Conservation (phyloP, 768 basidiomycete species). For the Tulasnella sp. region DNA sequence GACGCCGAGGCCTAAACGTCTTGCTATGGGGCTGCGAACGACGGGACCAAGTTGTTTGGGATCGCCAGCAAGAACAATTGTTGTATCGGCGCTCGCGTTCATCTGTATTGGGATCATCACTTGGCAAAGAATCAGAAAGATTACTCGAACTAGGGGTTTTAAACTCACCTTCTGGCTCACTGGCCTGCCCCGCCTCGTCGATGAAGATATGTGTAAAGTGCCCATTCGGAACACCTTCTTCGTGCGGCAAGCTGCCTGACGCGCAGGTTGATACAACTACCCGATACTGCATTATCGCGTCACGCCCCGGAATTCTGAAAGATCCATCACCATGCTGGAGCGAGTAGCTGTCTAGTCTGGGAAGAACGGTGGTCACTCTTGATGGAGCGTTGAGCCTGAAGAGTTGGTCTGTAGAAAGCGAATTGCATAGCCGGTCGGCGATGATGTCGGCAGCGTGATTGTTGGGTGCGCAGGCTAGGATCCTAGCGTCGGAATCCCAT, state of each 20-base stretch:
- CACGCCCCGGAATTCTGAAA: conserved; percentile 45
- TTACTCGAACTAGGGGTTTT: conserved; percentile 44
- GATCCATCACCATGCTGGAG: not conserved
- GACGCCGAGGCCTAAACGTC: conserved; percentile 57
- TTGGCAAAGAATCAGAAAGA: conserved; percentile 71
- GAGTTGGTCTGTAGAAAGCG: conserved; percentile 7
- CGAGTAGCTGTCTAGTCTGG: conserved; percentile 1
- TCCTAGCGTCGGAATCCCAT: not conserved
- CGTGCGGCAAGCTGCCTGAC: conserved; percentile 59
- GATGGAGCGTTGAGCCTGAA: conserved; percentile 38
- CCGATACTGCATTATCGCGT: conserved; percentile 49
- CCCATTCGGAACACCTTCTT: conserved; percentile 60
- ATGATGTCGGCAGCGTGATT: conserved; percentile 36
- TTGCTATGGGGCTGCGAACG: conserved; percentile 60
- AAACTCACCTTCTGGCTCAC: conserved; percentile 59
- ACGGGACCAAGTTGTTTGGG: conserved; percentile 74
- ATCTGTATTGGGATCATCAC: conserved; percentile 64
- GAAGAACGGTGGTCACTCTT: not conserved
- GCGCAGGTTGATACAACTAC: conserved; percentile 68
- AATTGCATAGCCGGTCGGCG: not conserved
- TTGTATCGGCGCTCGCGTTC: conserved; percentile 57
- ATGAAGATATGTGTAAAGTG: conserved; percentile 73
- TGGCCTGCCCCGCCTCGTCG: conserved; percentile 74
- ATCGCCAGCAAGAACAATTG: conserved; percentile 67
- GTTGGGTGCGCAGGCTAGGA: conserved; percentile 30